A percentile compares a stretch with the other conserved stretches of the same genome.
Conservation (phyloP, 1,284 basidiomycete genomes). For the Austroboletus niveus region DNA sequence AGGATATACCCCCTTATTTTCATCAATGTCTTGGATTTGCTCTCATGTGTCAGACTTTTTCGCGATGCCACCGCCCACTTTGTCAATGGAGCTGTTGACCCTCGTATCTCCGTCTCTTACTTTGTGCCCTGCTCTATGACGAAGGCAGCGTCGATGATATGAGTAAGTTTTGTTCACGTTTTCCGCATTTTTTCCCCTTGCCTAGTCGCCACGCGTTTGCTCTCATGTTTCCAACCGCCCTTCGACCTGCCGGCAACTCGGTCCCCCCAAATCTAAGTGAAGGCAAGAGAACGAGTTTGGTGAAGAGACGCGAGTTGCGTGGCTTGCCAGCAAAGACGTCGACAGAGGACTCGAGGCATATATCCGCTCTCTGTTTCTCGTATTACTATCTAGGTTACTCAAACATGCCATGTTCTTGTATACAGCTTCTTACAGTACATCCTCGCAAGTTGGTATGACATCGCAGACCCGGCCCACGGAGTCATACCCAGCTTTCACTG, state of each 20-base stretch:
- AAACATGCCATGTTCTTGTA: background rate
- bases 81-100: slow-evolving; percentile 70
- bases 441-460: slow-evolving; percentile 22
- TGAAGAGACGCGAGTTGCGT: slow-evolving; percentile 81
- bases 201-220: too few species aligned
- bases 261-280: slow-evolving; percentile 23
- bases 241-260: slow-evolving; percentile 8
- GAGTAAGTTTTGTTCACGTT: slow-evolving; percentile 51
- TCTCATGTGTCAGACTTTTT: too few species aligned
- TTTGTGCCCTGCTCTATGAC: slow-evolving; percentile 59
- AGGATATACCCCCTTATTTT: too few species aligned
- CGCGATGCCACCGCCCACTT: slow-evolving; percentile 43
- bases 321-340: slow-evolving; percentile 71
- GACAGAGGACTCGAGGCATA: slow-evolving; percentile 72
- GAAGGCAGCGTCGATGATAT: slow-evolving; percentile 69
- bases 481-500: too few species aligned
- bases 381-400: background rate
- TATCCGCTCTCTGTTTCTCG: background rate
- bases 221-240: too few species aligned
- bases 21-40: too few species aligned
- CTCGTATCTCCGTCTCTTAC: slow-evolving; percentile 71
- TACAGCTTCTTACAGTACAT: slow-evolving; percentile 51
- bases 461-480: slow-evolving; percentile 5
- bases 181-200: too few species aligned
- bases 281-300: slow-evolving; percentile 57